Conservation (phyloP, 2,329 filamentous ascomycete species). For the Fusarium sp. region DNA sequence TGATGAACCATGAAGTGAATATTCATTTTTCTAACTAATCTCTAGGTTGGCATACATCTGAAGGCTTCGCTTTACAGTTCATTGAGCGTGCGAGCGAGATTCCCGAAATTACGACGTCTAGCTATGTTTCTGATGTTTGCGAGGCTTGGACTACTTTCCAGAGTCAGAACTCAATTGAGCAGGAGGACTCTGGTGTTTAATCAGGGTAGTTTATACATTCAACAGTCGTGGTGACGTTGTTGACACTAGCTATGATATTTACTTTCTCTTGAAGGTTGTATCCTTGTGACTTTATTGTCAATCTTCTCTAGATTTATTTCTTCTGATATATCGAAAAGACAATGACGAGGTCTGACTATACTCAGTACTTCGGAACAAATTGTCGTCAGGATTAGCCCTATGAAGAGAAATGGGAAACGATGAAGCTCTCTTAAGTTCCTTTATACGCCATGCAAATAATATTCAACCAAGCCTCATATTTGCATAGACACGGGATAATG, state of each 20-base stretch:
- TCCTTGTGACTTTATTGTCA: accelerated
- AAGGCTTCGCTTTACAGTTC: slow-evolving; percentile 14
- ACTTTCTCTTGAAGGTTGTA: accelerated
- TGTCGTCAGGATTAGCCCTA: no score
- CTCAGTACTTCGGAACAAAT: no score
- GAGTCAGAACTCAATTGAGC: neutral
- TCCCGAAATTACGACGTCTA: neutral
- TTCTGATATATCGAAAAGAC: no score
- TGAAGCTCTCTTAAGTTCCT: no score
- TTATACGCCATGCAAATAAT: no score
- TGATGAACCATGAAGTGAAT: accelerated
- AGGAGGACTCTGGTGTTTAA: slow-evolving; percentile 9
- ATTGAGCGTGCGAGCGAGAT: slow-evolving; percentile 16
- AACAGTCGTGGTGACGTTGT: accelerated
- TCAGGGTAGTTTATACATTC: accelerated
- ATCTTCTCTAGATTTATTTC: accelerated
- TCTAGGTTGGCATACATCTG: slow-evolving; percentile 6
- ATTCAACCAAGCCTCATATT: no score
- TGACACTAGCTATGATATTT: neutral
- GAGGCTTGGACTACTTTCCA: slow-evolving; percentile 13
- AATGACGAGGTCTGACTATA: no score
- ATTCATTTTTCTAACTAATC: neutral
- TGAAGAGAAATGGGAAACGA: no score
- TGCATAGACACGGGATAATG: no score
- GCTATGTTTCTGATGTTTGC: slow-evolving; percentile 19